A percentile compares a stretch with the other conserved stretches of the same genome.
Evolutionary conservation across 2,329 filamentous ascomycete genomes (phyloP).

Genomic region (Mollisiaceae sp.): DNA sequence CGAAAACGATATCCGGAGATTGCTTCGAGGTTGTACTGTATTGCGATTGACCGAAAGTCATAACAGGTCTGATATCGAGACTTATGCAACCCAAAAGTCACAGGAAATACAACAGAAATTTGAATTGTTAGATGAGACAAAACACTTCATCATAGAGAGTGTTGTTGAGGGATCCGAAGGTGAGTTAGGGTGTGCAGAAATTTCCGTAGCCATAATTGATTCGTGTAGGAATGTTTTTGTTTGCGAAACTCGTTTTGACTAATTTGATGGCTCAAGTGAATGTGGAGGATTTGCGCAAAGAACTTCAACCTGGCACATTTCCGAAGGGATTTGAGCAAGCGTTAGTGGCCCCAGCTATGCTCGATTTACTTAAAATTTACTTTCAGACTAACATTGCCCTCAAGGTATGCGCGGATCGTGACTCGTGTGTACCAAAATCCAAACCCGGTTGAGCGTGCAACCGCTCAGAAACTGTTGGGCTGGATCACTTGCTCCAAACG

Average conservation of each 20-base stretch:
- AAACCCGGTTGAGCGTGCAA: constrained; percentile 16
- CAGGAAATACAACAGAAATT: constrained; percentile 36
- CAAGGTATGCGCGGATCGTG: constrained; percentile 17
- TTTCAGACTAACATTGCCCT: constrained; percentile 11
- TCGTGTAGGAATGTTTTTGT: constrained; percentile 41
- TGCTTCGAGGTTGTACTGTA: constrained; percentile 34
- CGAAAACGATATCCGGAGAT: constrained; percentile 40
- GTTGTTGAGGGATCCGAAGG: background rate
- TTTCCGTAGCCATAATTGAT: constrained; percentile 11
- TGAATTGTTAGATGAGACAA: constrained; percentile 23
- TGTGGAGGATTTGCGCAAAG: constrained; percentile 14
- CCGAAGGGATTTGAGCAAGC: constrained; percentile 28
- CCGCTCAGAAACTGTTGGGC: constrained; percentile 40
- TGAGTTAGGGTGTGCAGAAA: constrained; percentile 7
- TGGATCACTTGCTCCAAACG: constrained; percentile 48
- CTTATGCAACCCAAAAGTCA: constrained; percentile 35
- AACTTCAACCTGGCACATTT: constrained; percentile 24
- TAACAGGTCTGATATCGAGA: constrained; percentile 43
- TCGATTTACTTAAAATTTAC: too few relatives aligned
- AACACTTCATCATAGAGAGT: constrained; percentile 28
- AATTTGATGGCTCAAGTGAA: constrained; percentile 32
- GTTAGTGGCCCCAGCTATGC: constrained; percentile 22
- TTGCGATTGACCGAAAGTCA: constrained; percentile 37
- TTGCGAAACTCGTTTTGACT: constrained; percentile 39
- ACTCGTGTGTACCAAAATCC: constrained; percentile 17